Base-by-base conservation (phyloP, 2,329 filamentous ascomycete species). In the Alternaria triticimaculans region DNA sequence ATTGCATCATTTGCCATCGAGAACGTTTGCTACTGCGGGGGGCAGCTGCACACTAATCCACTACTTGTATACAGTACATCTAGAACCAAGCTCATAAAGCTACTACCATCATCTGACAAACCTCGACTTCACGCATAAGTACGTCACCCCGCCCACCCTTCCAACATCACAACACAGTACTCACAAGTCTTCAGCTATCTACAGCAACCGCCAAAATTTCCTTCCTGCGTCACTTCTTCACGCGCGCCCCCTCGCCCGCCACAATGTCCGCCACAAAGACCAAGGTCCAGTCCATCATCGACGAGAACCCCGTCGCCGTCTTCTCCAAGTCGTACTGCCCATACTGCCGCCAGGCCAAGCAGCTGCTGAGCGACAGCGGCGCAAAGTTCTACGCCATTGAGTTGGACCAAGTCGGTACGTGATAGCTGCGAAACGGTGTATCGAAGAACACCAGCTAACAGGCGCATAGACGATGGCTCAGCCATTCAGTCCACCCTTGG, bases 251-350 rank as follows among this genome's bases (percentile, higher is more conserved):
- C 71, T 85, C 81, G 65, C 85, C 91, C 73, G 85, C 87, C 83
- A 87, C 84, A 76, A 96, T 97, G 92, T 90, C 92, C 77, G 88
- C 91, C 79, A 92, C 93, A 77, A 93, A 92, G 84, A 86, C 87
- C 68, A 96, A 96, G 83, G 92, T 92, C 66, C 89, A 97, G 82
- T 82, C 85, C 77, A 90, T 97, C 84, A 97, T 98, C 81, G 89
- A 96, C 82, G 90, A 94, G 78, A 96, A 97, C 84, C 84, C 89
- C 75, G 94, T 97, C 81, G 90, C 96, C 75, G 92, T 99, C 80
- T 99, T 99, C 87, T 94, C 91, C 83, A 99, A 99, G 86, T 93
- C 91, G 15, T 97, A 93, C 85, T 99, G 96, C 88, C 94, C 94
- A 12, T 96, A 97, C 88, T 98, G 95, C 87, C 86, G 83, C 62